Percentiles rank a stretch among this genome's conserved stretches.
phyloP scores from a whole-genome alignment of 805 yeast genomes.

The Priceomyces castillae region DNA sequence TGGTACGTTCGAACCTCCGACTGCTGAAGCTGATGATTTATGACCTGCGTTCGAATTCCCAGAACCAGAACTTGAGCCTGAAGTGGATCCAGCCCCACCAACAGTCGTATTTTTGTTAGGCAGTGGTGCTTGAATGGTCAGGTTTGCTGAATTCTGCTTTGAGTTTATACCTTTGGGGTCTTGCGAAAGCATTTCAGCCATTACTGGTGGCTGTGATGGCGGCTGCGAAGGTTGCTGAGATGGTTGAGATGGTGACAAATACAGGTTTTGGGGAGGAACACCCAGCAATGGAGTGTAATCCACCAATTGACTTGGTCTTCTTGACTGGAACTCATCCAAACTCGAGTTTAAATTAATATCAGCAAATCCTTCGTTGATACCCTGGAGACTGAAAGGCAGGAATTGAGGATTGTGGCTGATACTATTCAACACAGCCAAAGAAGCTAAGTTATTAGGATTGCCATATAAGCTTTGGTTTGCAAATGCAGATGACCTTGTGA shows the following conservation, averaged over 20 bases:
- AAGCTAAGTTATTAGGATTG: conserved; percentile 11
- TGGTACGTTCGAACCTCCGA: neutral
- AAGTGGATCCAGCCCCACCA: neutral
- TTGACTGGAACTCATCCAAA: conserved; percentile 37
- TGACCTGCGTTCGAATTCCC: neutral
- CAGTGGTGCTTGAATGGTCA: neutral
- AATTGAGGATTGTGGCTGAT: conserved; percentile 6
- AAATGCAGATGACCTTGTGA: conserved; percentile 36
- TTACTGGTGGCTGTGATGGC: conserved; percentile 8
- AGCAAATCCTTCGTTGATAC: conserved; percentile 29
- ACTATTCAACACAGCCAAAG: conserved; percentile 15
- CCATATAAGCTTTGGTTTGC: neutral
- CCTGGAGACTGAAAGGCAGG: conserved; percentile 18
- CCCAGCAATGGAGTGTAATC: conserved; percentile 17
- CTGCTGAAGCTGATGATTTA: neutral
- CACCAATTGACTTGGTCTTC: conserved; percentile 43
- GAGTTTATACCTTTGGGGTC: neutral
- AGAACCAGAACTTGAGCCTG: conserved; percentile 2
- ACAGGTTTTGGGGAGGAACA: neutral
- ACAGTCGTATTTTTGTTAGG: neutral
- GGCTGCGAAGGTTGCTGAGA: conserved; percentile 8
- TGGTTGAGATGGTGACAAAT: conserved; percentile 5
- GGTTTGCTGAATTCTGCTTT: neutral
- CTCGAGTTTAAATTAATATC: conserved; percentile 32
- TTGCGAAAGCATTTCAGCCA: conserved; percentile 3